A percentile compares a stretch with the other conserved stretches of the same genome.
These are phyloP conservation scores for Suhomyces bokatorum DNA, from an alignment of 1,139 yeast genomes.

Conservation along the genomic window DNA sequence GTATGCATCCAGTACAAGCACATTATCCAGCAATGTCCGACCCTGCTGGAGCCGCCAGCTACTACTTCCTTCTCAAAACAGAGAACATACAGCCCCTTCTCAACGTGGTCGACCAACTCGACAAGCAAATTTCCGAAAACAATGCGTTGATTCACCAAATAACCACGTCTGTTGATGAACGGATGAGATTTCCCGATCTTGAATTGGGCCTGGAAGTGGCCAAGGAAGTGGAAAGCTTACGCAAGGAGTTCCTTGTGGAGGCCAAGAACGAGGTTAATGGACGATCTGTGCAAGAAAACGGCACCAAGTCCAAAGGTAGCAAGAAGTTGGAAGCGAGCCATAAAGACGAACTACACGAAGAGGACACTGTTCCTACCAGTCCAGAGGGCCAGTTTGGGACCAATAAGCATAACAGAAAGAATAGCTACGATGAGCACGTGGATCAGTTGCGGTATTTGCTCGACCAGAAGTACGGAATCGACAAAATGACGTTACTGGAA, in stretches of 20 bases:
- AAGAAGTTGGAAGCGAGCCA: neutral
- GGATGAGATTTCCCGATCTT: slow-evolving; percentile 23
- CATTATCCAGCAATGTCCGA: slow-evolving; percentile 3
- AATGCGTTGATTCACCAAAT: slow-evolving; percentile 26
- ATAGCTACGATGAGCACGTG: neutral
- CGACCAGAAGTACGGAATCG: slow-evolving; percentile 18
- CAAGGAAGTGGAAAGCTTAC: slow-evolving; percentile 3
- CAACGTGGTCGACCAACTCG: slow-evolving; percentile 24
- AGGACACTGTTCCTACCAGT: too few species aligned
- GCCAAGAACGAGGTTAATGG: neutral
- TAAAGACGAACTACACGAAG: neutral
- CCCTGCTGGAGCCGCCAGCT: slow-evolving; percentile 4
- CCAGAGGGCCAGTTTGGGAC: too few species aligned
- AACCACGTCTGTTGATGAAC: slow-evolving; percentile 27
- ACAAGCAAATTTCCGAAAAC: slow-evolving; percentile 27
- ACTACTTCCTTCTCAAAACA: slow-evolving; percentile 33
- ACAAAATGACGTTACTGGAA: slow-evolving; percentile 7
- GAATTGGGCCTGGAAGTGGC: slow-evolving; percentile 6
- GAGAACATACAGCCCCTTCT: slow-evolving; percentile 39
- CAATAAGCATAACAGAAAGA: neutral
- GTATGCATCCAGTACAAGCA: neutral
- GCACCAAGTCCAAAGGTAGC: neutral
- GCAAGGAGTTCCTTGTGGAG: neutral
- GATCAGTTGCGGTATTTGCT: slow-evolving; percentile 20
- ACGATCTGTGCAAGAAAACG: neutral